phyloP scores from a whole-genome alignment of 352 stramenopile species.

The Pythium sukuiense region DNA sequence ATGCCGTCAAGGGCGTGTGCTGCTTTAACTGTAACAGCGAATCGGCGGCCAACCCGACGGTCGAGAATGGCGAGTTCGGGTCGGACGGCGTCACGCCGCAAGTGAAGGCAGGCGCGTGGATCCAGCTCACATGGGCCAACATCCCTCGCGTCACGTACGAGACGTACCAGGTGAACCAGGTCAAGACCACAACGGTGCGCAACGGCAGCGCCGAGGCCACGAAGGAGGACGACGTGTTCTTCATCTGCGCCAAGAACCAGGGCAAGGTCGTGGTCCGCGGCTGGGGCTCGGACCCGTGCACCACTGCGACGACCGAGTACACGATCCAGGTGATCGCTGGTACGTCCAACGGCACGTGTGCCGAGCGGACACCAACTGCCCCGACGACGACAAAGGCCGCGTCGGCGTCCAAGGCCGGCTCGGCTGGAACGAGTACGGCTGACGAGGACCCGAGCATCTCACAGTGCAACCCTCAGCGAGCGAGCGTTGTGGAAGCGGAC shows the following conservation, averaged over 20 bases:
- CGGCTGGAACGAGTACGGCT: background rate
- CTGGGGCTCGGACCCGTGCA: conserved; percentile 39
- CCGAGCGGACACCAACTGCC: conserved; percentile 19
- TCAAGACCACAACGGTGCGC: conserved; percentile 38
- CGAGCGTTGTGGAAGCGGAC: conserved; percentile 25
- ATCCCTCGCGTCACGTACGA: conserved; percentile 44
- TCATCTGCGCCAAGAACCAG: conserved; percentile 35
- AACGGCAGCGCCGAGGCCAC: conserved; percentile 36
- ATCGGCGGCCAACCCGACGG: conserved; percentile 18
- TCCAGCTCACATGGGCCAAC: conserved; percentile 34
- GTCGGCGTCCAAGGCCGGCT: background rate
- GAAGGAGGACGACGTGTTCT: conserved; percentile 27
- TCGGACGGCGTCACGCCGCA: conserved; percentile 57
- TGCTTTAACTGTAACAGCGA: conserved; percentile 65
- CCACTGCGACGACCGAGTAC: conserved; percentile 22
- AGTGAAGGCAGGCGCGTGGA: conserved; percentile 45
- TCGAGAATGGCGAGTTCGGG: conserved; percentile 38
- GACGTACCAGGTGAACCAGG: conserved; percentile 31
- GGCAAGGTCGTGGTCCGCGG: conserved; percentile 37
- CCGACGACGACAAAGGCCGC: conserved; percentile 12
- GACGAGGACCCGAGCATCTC: conserved; percentile 20
- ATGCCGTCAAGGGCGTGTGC: conserved; percentile 50
- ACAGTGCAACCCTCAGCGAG: conserved; percentile 39
- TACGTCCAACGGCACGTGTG: conserved; percentile 21
- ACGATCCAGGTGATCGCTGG: conserved; percentile 16